phyloP scores from a whole-genome alignment of 805 yeast genomes.

The Danielozyma ontarioensis region DNA sequence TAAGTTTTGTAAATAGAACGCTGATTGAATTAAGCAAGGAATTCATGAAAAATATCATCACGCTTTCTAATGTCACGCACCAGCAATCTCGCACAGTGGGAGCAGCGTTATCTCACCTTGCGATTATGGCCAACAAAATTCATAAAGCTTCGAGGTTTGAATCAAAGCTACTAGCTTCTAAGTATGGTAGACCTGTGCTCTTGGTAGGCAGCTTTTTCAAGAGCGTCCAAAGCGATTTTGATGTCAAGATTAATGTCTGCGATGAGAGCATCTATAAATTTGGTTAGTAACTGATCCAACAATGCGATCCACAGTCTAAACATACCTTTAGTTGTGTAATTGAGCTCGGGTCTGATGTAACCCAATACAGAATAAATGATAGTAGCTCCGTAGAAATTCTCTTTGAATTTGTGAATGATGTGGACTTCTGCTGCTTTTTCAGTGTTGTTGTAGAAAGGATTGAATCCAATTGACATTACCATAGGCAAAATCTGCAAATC shows the following conservation, averaged over 20 bases:
- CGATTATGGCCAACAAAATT: too few relatives aligned
- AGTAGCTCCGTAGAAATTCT: conserved; percentile 77
- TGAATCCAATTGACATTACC: conserved; percentile 96
- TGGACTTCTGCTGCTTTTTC: conserved; percentile 85
- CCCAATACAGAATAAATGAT: conserved; percentile 74
- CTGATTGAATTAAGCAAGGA: too few relatives aligned
- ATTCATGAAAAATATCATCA: too few relatives aligned
- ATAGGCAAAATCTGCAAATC: conserved; percentile 60
- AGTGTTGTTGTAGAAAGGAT: conserved; percentile 81
- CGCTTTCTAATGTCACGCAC: too few relatives aligned
- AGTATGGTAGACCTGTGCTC: too few relatives aligned
- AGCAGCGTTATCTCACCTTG: too few relatives aligned
- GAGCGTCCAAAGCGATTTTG: conserved; percentile 50
- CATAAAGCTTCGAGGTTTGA: too few relatives aligned
- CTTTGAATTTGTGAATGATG: conserved; percentile 64
- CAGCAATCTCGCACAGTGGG: too few relatives aligned
- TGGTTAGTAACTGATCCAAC: conserved; percentile 10
- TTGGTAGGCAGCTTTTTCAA: conserved; percentile 21
- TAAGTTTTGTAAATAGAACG: too few relatives aligned
- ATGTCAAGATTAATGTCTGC: conserved; percentile 81
- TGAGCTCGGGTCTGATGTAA: conserved; percentile 83
- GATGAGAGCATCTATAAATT: conserved; percentile 66
- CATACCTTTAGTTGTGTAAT: conserved; percentile 63
- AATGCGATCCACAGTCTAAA: conserved; percentile 1
- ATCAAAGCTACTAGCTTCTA: too few relatives aligned